A percentile compares a stretch with the other conserved stretches of the same genome.
Evolutionary conservation across 352 stramenopile species (phyloP).

Genomic region (Globisporangium abappressorium): DNA sequence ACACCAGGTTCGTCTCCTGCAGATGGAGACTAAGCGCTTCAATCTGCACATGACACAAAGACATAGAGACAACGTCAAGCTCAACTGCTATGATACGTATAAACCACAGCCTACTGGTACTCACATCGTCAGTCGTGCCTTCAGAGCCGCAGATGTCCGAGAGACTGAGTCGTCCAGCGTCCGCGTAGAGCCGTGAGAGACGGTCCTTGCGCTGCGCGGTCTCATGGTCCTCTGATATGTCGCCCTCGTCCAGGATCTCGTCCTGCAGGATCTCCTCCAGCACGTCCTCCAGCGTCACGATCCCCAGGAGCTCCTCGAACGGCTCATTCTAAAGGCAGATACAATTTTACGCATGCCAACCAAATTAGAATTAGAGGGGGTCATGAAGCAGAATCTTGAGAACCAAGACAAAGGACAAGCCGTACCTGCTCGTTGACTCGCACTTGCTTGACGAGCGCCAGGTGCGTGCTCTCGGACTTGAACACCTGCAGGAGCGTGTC

Average conservation of each 20-base stretch:
- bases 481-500: constrained; percentile 94
- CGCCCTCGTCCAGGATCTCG: constrained; percentile 96
- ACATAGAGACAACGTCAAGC: constrained; percentile 1
- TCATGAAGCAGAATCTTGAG: neutral
- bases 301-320: constrained; percentile 93
- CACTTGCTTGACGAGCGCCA: constrained; percentile 94
- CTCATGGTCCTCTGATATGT: constrained; percentile 52
- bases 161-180: constrained; percentile 41
- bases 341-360: neutral
- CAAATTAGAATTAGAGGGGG: neutral
- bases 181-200: constrained; percentile 44
- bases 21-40: constrained; percentile 29
- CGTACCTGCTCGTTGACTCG: constrained; percentile 54
- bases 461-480: constrained; percentile 90
- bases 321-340: constrained; percentile 59
- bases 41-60: constrained; percentile 18
- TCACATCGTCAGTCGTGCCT: constrained; percentile 30
- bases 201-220: constrained; percentile 46
- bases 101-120: neutral
- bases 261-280: constrained; percentile 96
- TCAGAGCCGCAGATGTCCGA: constrained; percentile 40
- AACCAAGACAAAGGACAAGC: neutral
- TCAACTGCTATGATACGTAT: neutral
- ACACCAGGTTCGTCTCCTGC: constrained; percentile 31
- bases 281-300: constrained; percentile 98